Percentiles rank a stretch among this genome's conserved stretches.
phyloP scores from a whole-genome alignment of 2,329 filamentous ascomycete species.

The Xylariaceae sp. region DNA sequence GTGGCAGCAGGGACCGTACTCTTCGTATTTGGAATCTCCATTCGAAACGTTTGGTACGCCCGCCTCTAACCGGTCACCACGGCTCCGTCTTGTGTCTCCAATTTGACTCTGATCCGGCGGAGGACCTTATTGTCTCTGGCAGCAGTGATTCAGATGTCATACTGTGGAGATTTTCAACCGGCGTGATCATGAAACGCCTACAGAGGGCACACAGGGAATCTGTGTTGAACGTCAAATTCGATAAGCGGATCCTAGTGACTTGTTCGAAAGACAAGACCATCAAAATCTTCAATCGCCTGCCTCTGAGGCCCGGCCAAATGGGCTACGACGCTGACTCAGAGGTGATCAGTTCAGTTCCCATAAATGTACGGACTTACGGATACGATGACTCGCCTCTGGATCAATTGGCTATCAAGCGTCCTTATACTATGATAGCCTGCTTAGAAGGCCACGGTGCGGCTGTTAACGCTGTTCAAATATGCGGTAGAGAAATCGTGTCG shows the following conservation, averaged over 20 bases:
- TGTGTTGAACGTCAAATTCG: conserved; percentile 88
- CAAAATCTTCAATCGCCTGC: conserved; percentile 84
- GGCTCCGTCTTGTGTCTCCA: conserved; percentile 93
- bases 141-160: conserved; percentile 90
- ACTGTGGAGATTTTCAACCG: conserved; percentile 89
- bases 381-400: conserved; percentile 41
- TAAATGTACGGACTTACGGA: conserved; percentile 49
- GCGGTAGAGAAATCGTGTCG: conserved; percentile 80
- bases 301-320: conserved; percentile 55
- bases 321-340: conserved; percentile 43
- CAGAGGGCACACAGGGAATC: conserved; percentile 78
- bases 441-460: conserved; percentile 83
- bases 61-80: conserved; percentile 68
- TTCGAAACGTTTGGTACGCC: conserved; percentile 67
- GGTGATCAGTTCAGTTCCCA: conserved; percentile 48
- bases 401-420: conserved; percentile 49
- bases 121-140: conserved; percentile 91
- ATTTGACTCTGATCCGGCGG: conserved; percentile 80
- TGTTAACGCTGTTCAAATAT: conserved; percentile 92
- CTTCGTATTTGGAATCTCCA: conserved; percentile 87
- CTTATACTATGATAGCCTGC: conserved; percentile 72
- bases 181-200: conserved; percentile 71
- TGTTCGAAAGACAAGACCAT: conserved; percentile 97
- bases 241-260: conserved; percentile 85
- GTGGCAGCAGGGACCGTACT: conserved; percentile 82